phyloP scores from a whole-genome alignment of 106 monocot genomes.

The Iris macrosiphon region DNA sequence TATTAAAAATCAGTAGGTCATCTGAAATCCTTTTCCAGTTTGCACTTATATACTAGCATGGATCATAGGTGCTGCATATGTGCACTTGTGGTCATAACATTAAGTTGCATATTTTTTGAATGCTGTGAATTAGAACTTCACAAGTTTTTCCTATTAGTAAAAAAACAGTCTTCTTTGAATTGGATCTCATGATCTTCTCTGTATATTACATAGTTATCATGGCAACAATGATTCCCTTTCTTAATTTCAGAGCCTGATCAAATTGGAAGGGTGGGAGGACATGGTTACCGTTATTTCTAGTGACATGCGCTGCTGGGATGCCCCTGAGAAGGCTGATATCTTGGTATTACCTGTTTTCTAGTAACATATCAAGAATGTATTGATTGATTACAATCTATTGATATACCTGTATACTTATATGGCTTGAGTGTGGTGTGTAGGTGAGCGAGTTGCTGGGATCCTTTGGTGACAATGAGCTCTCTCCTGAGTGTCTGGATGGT shows the following conservation, averaged over 20 bases:
- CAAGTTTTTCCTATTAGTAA: too few relatives aligned
- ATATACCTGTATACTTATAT: too few relatives aligned
- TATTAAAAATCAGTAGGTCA: too few relatives aligned
- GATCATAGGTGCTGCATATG: too few relatives aligned
- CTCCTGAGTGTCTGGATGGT: conserved; percentile 97
- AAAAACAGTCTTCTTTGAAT: too few relatives aligned
- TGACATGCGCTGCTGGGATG: conserved; percentile 96
- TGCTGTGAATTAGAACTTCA: too few relatives aligned
- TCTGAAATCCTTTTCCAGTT: too few relatives aligned
- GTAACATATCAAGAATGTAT: not conserved
- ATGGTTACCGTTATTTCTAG: conserved; percentile 74
- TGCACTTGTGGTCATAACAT: too few relatives aligned
- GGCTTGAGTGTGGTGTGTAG: conserved; percentile 15
- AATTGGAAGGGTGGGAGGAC: conserved; percentile 85
- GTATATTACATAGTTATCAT: too few relatives aligned
- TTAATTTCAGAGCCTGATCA: conserved; percentile 64
- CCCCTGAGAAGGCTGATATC: conserved; percentile 97
- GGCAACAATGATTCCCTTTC: conserved; percentile 2
- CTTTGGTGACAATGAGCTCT: conserved; percentile 95
- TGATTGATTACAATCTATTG: not conserved
- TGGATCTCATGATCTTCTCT: too few relatives aligned
- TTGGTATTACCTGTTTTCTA: conserved; percentile 40
- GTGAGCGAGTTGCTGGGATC: conserved; percentile 95
- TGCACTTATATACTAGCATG: too few relatives aligned
- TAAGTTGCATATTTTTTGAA: too few relatives aligned